Base-by-base conservation (phyloP, 2,329 filamentous ascomycete genomes). In the Paecilomyces niveus region DNA sequence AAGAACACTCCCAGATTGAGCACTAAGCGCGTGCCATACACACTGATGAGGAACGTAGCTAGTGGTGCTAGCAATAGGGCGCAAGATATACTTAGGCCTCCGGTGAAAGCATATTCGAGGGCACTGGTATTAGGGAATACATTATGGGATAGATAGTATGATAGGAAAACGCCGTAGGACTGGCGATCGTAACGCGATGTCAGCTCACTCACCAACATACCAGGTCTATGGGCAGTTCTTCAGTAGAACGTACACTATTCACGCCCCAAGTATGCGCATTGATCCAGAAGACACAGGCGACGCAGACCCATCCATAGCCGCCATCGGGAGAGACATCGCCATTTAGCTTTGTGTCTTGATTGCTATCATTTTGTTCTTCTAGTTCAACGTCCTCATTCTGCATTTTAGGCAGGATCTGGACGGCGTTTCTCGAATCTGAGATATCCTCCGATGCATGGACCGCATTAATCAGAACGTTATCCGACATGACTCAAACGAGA, bases 231-330 rank as follows among this genome's bases (percentile, higher is more conserved):
- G 26, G 11, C 26, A 29, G 24, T 24, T 52, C 21, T 52, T n/a
- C 50, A 6, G 39, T 45, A 9, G 18, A 7, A 26, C 50, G 15
- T 52, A 52, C 50, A 52, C 50, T 52, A 69, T 90, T 91, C 61
- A 91, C 75, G 7, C 88, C 88, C 88, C 88, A 91, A 0, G 88
- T 90, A 68, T 90, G 87, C 7, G 81, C 84, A 67, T 89, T 89
- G 58, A 89, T 81, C 61, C 84, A 71, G 55, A 81, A 79, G 61
- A 81, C 76, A 45, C 77, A 79, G 2, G 76, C 65, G n/a, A 84
- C 80, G 57, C 85, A 84, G 22, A 85, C 78, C 83, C 84, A 86
- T 60, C 84, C 83, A 73, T 85, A 86, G 22, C 84, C 83, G 49
- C 83, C 83, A 64, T 86, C 82, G 45, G 77, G 77, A 32, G 74